These are phyloP conservation scores for Zopfia rhizophila DNA, from an alignment of 2,329 filamentous ascomycete genomes.

Conservation along the genomic window DNA sequence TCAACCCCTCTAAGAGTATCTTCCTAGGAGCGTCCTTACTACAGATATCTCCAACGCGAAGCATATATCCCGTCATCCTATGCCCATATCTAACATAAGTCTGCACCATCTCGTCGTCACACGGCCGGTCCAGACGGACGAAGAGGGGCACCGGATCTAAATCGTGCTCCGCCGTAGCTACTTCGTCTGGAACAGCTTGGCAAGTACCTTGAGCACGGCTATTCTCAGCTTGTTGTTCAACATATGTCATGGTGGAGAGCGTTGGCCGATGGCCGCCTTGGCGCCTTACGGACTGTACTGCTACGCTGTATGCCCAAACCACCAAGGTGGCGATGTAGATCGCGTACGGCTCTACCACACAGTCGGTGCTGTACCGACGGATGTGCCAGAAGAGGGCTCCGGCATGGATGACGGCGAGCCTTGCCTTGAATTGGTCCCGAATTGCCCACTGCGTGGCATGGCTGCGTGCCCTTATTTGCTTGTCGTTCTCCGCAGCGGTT, in stretches of 20 bases:
- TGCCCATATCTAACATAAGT: slow-evolving; percentile 63
- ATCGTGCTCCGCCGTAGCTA: slow-evolving; percentile 11
- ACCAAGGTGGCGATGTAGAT: slow-evolving; percentile 59
- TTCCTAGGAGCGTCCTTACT: slow-evolving; percentile 13
- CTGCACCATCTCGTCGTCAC: slow-evolving; percentile 68
- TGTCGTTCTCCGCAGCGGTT: slow-evolving; percentile 18
- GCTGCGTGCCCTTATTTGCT: slow-evolving; percentile 10
- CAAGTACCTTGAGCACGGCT: background rate
- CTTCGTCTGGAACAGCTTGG: slow-evolving; percentile 11
- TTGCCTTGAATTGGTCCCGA: slow-evolving; percentile 66
- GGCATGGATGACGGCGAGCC: slow-evolving; percentile 66
- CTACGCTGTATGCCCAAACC: slow-evolving; percentile 59
- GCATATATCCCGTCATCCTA: slow-evolving; percentile 62
- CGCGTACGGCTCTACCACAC: slow-evolving; percentile 60
- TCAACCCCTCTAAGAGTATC: slow-evolving; percentile 19
- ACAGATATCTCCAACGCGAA: slow-evolving; percentile 64
- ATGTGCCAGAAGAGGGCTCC: slow-evolving; percentile 65
- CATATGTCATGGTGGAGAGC: background rate
- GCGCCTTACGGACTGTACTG: no score
- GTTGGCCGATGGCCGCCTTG: no score
- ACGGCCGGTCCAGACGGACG: slow-evolving; percentile 65
- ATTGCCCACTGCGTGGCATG: slow-evolving; percentile 61
- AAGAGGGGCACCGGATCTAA: slow-evolving; percentile 50
- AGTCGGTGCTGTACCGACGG: slow-evolving; percentile 59
- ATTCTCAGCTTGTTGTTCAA: background rate